Conservation (phyloP, 177 flowering plant genomes). For the Vitis hybrid region DNA sequence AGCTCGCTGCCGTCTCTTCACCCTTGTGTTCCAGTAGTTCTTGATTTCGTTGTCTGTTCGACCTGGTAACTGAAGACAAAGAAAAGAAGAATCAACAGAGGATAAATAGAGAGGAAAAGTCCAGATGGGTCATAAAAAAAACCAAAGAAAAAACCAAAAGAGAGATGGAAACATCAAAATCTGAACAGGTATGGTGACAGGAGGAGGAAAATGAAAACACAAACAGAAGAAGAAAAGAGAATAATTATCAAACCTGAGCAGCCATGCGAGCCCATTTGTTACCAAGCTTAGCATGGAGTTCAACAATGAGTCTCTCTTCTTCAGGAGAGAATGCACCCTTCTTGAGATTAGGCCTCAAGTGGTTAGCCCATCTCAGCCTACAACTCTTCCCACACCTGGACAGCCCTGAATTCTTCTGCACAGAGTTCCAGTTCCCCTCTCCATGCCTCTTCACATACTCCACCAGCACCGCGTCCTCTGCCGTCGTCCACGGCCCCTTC, state of each 20-base stretch:
- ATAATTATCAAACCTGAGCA: slow-evolving; percentile 33
- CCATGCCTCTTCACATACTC: slow-evolving; percentile 59
- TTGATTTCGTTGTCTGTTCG: slow-evolving; percentile 67
- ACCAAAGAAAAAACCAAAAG: neutral
- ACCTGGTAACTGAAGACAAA: slow-evolving; percentile 46
- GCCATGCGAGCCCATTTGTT: slow-evolving; percentile 79
- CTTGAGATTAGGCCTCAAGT: slow-evolving; percentile 52
- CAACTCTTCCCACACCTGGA: slow-evolving; percentile 60
- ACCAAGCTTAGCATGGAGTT: slow-evolving; percentile 54
- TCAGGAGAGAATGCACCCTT: slow-evolving; percentile 49
- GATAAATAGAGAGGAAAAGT: neutral
- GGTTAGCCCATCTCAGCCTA: slow-evolving; percentile 60
- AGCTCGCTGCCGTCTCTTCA: slow-evolving; percentile 52
- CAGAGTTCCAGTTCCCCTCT: slow-evolving; percentile 65
- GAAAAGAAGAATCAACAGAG: neutral
- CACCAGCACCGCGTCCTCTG: slow-evolving; percentile 46
- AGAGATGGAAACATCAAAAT: neutral
- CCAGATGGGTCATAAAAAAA: slow-evolving; percentile 1
- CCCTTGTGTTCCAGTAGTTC: slow-evolving; percentile 67
- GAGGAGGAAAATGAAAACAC: neutral
- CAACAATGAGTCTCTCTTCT: slow-evolving; percentile 47
- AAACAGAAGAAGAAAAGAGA: neutral
- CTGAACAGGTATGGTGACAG: neutral
- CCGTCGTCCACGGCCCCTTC: slow-evolving; percentile 63
- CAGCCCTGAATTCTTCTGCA: slow-evolving; percentile 46